A percentile compares a stretch with the other conserved stretches of the same genome.
These are phyloP conservation scores for Umbellularia californica DNA, from an alignment of 164 flowering plant species.

Conservation along the genomic window DNA sequence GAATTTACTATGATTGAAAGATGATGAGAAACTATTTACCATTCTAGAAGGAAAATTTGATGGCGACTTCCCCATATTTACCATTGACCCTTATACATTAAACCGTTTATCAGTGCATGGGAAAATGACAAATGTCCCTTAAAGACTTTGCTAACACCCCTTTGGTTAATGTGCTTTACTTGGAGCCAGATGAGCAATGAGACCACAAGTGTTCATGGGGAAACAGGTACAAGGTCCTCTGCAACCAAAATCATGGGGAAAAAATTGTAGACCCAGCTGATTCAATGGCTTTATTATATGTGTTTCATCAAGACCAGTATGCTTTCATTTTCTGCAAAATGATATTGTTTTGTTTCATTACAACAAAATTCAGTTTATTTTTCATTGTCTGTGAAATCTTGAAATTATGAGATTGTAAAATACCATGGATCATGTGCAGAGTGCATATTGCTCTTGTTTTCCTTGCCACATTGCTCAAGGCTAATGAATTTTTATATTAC, in stretches of 20 bases:
- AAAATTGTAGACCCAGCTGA: not conserved
- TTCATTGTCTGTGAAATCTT: too few species aligned
- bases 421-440: too few species aligned
- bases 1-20: too few species aligned
- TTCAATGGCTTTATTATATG: not conserved
- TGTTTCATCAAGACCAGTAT: not conserved
- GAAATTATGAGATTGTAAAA: too few species aligned
- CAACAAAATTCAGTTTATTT: too few species aligned
- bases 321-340: not conserved
- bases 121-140: too few species aligned
- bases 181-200: not conserved
- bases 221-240: not conserved
- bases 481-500: conserved; percentile 6
- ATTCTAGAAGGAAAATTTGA: too few species aligned
- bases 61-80: too few species aligned
- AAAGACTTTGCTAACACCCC: not conserved
- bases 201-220: not conserved
- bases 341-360: not conserved
- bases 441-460: not conserved
- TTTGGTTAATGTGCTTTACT: not conserved
- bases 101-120: too few species aligned
- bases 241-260: not conserved
- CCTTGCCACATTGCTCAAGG: not conserved
- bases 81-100: too few species aligned
- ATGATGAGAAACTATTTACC: too few species aligned